Evolutionary conservation across 192 early-diverging fungal species (phyloP).

Genomic region (Coemansia sp.): DNA sequence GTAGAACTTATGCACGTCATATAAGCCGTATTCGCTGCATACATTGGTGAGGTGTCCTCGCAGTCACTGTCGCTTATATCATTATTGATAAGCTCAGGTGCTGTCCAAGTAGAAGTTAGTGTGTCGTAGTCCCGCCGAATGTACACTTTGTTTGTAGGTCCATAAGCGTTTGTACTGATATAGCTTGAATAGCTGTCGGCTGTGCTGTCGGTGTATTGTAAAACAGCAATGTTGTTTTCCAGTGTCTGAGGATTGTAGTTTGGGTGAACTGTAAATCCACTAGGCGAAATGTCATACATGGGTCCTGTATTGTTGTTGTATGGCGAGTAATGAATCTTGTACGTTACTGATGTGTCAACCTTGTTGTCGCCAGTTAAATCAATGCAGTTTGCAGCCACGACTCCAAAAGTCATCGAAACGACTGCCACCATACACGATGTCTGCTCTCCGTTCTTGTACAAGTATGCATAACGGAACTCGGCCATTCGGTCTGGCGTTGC

Average conservation of each 20-base stretch:
- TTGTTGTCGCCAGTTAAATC: slow-evolving; percentile 2
- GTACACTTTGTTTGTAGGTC: neutral
- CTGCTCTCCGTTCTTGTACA: slow-evolving; percentile 28
- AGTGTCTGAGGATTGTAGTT: slow-evolving; percentile 21
- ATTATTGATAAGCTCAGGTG: neutral
- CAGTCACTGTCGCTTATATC: neutral
- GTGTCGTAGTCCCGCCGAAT: neutral
- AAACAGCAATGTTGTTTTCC: slow-evolving; percentile 26
- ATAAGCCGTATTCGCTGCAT: slow-evolving; percentile 26
- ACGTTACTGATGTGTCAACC: slow-evolving; percentile 11
- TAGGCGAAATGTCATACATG: neutral
- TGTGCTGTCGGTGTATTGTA: neutral
- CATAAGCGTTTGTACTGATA: too few species aligned
- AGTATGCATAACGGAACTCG: neutral
- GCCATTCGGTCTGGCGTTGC: neutral
- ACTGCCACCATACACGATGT: slow-evolving; percentile 47
- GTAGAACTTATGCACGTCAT: slow-evolving; percentile 28
- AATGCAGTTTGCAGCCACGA: slow-evolving; percentile 42
- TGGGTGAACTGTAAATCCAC: slow-evolving; percentile 8
- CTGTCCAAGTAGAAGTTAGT: neutral
- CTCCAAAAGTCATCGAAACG: slow-evolving; percentile 19
- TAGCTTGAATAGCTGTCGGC: neutral
- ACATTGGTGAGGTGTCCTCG: neutral
- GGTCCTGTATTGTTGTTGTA: neutral
- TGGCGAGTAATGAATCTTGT: slow-evolving; percentile 17